These are phyloP conservation scores for Fonsecaea erecta DNA, from an alignment of 2,329 filamentous ascomycete genomes.

Conservation along the genomic window DNA sequence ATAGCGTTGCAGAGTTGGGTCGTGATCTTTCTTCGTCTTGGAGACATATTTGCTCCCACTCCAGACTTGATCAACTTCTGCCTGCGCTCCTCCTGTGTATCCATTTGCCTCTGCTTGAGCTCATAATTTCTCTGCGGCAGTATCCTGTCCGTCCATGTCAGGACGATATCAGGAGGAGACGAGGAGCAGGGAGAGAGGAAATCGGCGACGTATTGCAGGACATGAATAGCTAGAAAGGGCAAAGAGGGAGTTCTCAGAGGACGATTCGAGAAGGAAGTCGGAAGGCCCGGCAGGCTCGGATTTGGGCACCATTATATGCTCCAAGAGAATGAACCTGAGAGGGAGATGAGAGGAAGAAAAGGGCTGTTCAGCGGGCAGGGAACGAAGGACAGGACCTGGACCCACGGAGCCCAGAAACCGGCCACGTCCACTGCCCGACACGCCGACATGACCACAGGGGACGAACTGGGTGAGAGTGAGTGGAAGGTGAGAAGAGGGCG, in stretches of 20 bases:
- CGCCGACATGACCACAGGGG: no score
- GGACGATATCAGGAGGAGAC: not conserved
- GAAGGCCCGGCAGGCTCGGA: not conserved
- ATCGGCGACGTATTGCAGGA: no score
- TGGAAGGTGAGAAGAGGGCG: no score
- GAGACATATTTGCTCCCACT: not conserved
- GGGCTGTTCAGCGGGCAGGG: no score
- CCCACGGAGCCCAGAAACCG: no score
- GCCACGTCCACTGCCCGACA: no score
- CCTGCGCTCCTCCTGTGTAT: not conserved
- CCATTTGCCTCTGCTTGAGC: constrained; percentile 3
- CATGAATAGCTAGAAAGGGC: no score
- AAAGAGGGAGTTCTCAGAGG: no score
- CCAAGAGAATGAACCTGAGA: not conserved
- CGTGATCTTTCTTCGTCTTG: constrained; percentile 3
- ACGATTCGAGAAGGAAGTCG: not conserved
- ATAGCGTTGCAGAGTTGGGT: not conserved
- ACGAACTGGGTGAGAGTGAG: no score
- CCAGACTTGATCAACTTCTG: not conserved
- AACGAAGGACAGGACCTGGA: no score
- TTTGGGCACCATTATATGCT: not conserved
- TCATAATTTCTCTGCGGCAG: constrained; percentile 2
- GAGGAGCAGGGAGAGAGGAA: no score
- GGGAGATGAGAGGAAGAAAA: no score
- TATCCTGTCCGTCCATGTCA: not conserved